A percentile compares a stretch with the other conserved stretches of the same genome.
phyloP scores from a whole-genome alignment of 176 grass and related monocot genomes.

The Dendrocalamus sinicus region DNA sequence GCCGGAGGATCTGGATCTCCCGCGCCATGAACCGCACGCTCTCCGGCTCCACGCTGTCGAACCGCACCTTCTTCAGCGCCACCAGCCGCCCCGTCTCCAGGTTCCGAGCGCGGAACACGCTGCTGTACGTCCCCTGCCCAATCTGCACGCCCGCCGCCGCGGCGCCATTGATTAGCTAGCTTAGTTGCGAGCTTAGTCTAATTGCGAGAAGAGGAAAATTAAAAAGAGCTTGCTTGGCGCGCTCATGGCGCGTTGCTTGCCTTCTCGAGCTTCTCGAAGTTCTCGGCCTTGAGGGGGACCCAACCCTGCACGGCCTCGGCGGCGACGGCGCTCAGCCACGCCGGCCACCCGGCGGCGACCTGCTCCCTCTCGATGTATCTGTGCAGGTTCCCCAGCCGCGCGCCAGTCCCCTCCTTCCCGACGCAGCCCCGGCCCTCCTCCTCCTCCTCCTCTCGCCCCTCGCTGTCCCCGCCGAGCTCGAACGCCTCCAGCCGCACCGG shows the following conservation, averaged over 20 bases:
- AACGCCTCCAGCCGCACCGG: constrained; percentile 34
- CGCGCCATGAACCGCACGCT: constrained; percentile 69
- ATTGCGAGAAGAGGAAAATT: background rate
- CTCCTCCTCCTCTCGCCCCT: background rate
- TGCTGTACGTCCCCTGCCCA: constrained; percentile 67
- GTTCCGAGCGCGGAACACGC: constrained; percentile 55
- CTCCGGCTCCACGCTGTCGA: constrained; percentile 69
- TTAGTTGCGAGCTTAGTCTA: background rate
- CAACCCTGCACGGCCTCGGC: constrained; percentile 96
- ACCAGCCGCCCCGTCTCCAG: constrained; percentile 42
- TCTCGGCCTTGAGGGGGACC: constrained; percentile 79
- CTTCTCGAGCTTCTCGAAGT: constrained; percentile 94
- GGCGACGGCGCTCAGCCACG: constrained; percentile 83
- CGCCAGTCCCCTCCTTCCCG: background rate
- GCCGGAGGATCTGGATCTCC: constrained; percentile 59
- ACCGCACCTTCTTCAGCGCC: constrained; percentile 74
- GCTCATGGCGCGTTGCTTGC: constrained; percentile 19
- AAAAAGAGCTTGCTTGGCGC: background rate
- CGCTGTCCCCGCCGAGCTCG: background rate
- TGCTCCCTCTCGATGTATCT: constrained; percentile 66
- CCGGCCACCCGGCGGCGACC: constrained; percentile 79
- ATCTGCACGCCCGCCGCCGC: background rate
- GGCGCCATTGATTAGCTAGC: background rate
- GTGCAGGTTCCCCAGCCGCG: constrained; percentile 51
- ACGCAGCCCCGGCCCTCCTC: constrained; percentile 8